Evolutionary conservation across 805 yeast species (phyloP).

Genomic region (Yamadazyma nakazawae): DNA sequence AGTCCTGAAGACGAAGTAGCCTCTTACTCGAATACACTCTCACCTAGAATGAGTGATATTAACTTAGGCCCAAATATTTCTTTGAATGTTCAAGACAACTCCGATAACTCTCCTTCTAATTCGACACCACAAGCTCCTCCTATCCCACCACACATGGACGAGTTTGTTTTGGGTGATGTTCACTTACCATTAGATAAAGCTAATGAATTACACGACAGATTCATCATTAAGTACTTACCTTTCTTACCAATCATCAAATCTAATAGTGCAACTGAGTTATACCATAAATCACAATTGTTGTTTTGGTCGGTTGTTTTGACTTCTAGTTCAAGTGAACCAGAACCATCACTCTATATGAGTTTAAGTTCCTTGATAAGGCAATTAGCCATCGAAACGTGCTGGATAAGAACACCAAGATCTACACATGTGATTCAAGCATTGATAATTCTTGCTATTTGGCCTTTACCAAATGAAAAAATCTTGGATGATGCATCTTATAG

Average conservation of each 20-base stretch:
- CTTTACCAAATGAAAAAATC: constrained; percentile 87
- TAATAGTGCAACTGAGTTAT: constrained; percentile 67
- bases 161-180: constrained; percentile 76
- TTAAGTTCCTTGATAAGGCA: constrained; percentile 78
- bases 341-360: constrained; percentile 74
- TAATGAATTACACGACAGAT: constrained; percentile 64
- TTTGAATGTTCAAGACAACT: constrained; percentile 14
- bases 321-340: constrained; percentile 83
- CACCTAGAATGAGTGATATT: constrained; percentile 7
- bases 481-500: constrained; percentile 89
- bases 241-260: constrained; percentile 77
- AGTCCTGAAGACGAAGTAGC: constrained; percentile 8
- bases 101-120: constrained; percentile 29
- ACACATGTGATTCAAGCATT: constrained; percentile 92
- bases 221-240: constrained; percentile 66
- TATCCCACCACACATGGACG: constrained; percentile 37
- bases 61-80: not conserved
- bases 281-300: constrained; percentile 75
- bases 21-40: constrained; percentile 5
- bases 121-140: constrained; percentile 1
- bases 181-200: constrained; percentile 65
- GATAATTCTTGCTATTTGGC: constrained; percentile 84
- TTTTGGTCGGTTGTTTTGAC: constrained; percentile 91
- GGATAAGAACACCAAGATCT: constrained; percentile 90
- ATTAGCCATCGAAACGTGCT: constrained; percentile 85